Evolutionary conservation across 164 flowering plant genomes (phyloP), one percentile per base, ranked within the genome.

Genomic region (Akebia trifoliata): DNA sequence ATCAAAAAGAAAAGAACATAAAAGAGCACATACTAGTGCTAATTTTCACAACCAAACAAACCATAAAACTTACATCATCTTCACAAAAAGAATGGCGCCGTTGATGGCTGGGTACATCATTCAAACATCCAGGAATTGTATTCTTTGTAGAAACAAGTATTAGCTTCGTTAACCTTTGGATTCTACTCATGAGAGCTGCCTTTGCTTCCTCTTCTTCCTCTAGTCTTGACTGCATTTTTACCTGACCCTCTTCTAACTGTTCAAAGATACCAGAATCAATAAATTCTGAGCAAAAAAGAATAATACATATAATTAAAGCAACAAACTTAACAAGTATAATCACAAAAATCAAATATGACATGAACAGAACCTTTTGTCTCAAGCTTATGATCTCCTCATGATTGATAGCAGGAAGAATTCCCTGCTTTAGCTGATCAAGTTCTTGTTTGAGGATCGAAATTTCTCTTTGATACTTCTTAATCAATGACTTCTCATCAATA

Each of bases 141-240:
- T 80, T 86, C 71, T 94, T 94, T 12, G 97, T 76, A 42, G 99
- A 94, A 66, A 94, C 99, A 59, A 94, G 96, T 50, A 94, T 94
- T 30, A 94, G 87, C 66, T 94, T 94, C 4, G 99, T 94, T 32
- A 94, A 79, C 78, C 90, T 80, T 63, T 94, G 99, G 49, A 94
- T 94, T 74, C 99, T 83, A 75, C 97, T 94, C 95, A 90, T 86
- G 22, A 94, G 83, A 65, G 99, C 99, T 61, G 90, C 95, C 73
- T 94, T 94, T 24, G 87, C 99, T 69, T 94, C 99, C 73, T 94
- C 99, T 72, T 94, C 99, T 63, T 94, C 99, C 76, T 94, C 99
- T 65, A 94, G 70, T 60, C 99, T 77, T 59, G 97, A 94, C 58
- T 86, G 97, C 99, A 94, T 87, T 74, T 87, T 94, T 53, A 85